Evolutionary conservation across 2,329 filamentous ascomycete genomes (phyloP).

Genomic region (Volutella citrinella): DNA sequence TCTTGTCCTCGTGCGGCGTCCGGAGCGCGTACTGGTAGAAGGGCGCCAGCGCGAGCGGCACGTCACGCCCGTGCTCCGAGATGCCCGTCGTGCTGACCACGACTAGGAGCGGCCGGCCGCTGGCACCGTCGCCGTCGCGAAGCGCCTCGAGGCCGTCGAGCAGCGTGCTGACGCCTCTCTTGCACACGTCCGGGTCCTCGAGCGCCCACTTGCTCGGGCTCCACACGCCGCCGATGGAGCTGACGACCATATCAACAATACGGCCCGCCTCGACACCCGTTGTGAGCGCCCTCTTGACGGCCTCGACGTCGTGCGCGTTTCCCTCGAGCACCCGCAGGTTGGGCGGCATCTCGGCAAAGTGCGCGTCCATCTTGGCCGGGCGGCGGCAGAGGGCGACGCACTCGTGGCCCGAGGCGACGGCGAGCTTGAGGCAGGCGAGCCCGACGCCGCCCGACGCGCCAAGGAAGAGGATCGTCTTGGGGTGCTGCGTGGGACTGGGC

Average conservation of each 20-base stretch:
- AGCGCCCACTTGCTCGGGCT: slow-evolving; percentile 24
- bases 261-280: slow-evolving; percentile 20
- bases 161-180: slow-evolving; percentile 33
- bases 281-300: slow-evolving; percentile 32
- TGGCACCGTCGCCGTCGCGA: slow-evolving; percentile 14
- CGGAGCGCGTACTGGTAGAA: slow-evolving; percentile 40
- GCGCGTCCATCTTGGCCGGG: slow-evolving; percentile 36
- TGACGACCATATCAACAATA: slow-evolving; percentile 38
- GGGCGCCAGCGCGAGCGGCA: slow-evolving; percentile 39
- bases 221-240: slow-evolving; percentile 35
- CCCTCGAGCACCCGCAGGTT: slow-evolving; percentile 37
- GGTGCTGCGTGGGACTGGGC: slow-evolving; percentile 7
- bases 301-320: slow-evolving; percentile 32
- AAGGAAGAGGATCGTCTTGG: slow-evolving; percentile 32
- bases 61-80: slow-evolving; percentile 19
- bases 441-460: slow-evolving; percentile 42
- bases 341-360: slow-evolving; percentile 26
- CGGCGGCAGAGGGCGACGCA: slow-evolving; percentile 41
- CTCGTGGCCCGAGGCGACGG: slow-evolving; percentile 34
- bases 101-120: slow-evolving; percentile 33
- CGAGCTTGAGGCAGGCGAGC: slow-evolving; percentile 33
- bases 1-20: slow-evolving; percentile 46
- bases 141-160: slow-evolving; percentile 29
- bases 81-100: slow-evolving; percentile 43
- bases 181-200: slow-evolving; percentile 40